phyloP scores from a whole-genome alignment of 805 yeast genomes.

The Brettanomyces bruxellensis region DNA sequence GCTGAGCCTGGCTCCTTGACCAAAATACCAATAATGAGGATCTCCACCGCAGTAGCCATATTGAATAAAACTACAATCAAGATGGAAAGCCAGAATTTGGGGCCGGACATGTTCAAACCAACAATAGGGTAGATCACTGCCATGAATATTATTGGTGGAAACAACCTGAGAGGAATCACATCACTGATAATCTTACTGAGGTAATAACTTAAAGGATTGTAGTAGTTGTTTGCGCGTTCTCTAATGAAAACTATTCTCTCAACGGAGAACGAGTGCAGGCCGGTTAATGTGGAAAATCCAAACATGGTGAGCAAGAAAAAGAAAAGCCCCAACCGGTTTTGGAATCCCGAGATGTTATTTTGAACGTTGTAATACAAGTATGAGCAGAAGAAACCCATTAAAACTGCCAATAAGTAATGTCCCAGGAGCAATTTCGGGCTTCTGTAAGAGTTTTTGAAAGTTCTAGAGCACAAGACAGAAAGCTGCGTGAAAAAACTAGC shows the following conservation, averaged over 20 bases:
- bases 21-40: constrained; percentile 79
- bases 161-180: constrained; percentile 79
- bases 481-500: constrained; percentile 63
- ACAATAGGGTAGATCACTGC: constrained; percentile 83
- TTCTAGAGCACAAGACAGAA: constrained; percentile 68
- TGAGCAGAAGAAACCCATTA: constrained; percentile 81
- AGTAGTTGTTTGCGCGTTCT: constrained; percentile 92
- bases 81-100: constrained; percentile 64
- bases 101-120: constrained; percentile 72
- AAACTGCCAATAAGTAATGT: constrained; percentile 68
- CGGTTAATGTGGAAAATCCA: constrained; percentile 91
- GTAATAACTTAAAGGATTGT: constrained; percentile 80
- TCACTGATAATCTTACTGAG: constrained; percentile 82
- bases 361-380: constrained; percentile 71
- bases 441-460: constrained; percentile 87
- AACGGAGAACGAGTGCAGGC: constrained; percentile 77
- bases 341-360: constrained; percentile 93
- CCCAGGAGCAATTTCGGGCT: constrained; percentile 84
- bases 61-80: constrained; percentile 73
- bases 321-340: constrained; percentile 87
- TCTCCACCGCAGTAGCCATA: constrained; percentile 75
- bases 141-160: constrained; percentile 83
- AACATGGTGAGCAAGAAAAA: constrained; percentile 85
- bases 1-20: constrained; percentile 89
- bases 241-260: constrained; percentile 86